These are phyloP conservation scores for Brassica rapa DNA, from an alignment of 345 rosid species.

Conservation along the genomic window DNA sequence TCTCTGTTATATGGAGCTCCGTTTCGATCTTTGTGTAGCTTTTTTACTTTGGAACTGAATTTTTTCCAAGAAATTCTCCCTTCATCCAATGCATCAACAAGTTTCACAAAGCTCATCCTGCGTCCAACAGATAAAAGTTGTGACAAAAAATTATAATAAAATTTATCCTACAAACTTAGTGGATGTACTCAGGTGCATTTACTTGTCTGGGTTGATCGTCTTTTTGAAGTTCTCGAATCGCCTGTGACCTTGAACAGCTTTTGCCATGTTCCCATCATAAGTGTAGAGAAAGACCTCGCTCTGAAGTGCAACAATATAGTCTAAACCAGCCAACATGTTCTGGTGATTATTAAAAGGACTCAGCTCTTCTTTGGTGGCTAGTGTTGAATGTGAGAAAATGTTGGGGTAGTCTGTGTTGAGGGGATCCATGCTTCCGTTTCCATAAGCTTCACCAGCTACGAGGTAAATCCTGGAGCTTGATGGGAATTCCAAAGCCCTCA, in stretches of 20 bases:
- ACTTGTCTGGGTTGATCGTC: slow-evolving; percentile 91
- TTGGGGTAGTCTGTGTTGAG: slow-evolving; percentile 67
- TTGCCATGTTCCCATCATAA: slow-evolving; percentile 96
- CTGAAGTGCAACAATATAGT: slow-evolving; percentile 83
- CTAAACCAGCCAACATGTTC: slow-evolving; percentile 94
- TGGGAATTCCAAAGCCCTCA: slow-evolving; percentile 77
- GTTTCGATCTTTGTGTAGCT: slow-evolving; percentile 66
- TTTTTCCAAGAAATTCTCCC: slow-evolving; percentile 81
- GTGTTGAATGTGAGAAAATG: slow-evolving; percentile 84
- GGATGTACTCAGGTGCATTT: slow-evolving; percentile 9
- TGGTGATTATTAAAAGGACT: slow-evolving; percentile 74
- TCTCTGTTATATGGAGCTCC: slow-evolving; percentile 80
- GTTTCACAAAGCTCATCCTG: slow-evolving; percentile 86
- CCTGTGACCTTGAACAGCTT: slow-evolving; percentile 96
- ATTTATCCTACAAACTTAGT: background rate
- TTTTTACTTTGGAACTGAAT: slow-evolving; percentile 79
- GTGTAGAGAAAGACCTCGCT: slow-evolving; percentile 88
- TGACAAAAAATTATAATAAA: background rate
- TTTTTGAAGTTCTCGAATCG: slow-evolving; percentile 82
- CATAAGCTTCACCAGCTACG: slow-evolving; percentile 96
- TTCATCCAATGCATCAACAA: slow-evolving; percentile 75
- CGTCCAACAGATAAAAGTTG: slow-evolving; percentile 1
- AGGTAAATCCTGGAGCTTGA: slow-evolving; percentile 80
- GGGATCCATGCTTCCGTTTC: slow-evolving; percentile 79
- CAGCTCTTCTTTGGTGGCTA: slow-evolving; percentile 73